Base-by-base conservation (phyloP, 2,329 filamentous ascomycete genomes). In the Pestalotiopsis sp. region DNA sequence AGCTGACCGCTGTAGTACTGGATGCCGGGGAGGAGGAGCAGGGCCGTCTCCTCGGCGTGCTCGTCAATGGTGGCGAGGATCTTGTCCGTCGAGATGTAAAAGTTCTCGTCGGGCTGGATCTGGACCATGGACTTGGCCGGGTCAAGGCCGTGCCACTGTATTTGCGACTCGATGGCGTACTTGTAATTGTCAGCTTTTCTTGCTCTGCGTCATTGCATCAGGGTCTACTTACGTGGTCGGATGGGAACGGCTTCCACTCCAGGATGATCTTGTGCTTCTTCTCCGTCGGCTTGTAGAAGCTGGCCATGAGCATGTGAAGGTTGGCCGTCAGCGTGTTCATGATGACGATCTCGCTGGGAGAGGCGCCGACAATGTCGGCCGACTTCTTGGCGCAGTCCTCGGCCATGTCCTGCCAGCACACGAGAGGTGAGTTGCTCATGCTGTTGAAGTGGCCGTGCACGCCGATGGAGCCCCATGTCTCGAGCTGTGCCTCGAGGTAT, bases 1-100 rank as follows among this genome's bases (percentile, higher is more conserved):
- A 92, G 88, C 78, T 98, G 95, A 67, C 94, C 94, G 0, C 92
- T 96, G 82, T 97, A 97, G 83, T 94, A 98, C 78, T 98, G 94
- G 57, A 98, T 92, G 11, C 93, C 95, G 0, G 94, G 93, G 0
- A 98, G 88, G 4, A 97, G 87, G 0, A 97, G 82, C 9, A 98
- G 81, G 1, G 94, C 93, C 0, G 93, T 90, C 5, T 88, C 88
- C 1, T 89, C 85, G 60, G 91, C 92, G 76, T 97, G 91, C 69
- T 89, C 82, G 70, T 94, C 91, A 72, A 97, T 97, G 3, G 88
- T 83, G 7, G 87, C 84, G 11, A 96, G 84, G 56, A 97, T 92
- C 71, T 90, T 84, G 59, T 91, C 86, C 0, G 92, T 97, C 1
- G 87, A 85, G 63, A 97, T 85, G 69, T 90, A 87, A n/a, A 87